Base-by-base conservation (phyloP, 2,329 filamentous ascomycete species). In the Apiospora arundinis region DNA sequence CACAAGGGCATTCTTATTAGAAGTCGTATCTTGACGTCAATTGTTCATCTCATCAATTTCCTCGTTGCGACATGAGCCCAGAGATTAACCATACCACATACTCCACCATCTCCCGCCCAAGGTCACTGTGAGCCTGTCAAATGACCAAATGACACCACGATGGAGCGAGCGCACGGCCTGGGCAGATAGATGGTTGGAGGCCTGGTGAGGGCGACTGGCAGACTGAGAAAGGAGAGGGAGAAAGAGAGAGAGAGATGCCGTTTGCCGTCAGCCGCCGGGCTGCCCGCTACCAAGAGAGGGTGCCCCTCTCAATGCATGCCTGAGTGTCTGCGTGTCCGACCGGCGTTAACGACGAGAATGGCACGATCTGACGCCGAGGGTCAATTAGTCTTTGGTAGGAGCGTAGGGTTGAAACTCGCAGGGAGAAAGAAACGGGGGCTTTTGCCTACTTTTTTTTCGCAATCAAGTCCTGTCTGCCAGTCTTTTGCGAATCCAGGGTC, bases 401-500 rank as follows among this genome's bases (percentile, higher is more conserved):
- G 52, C 25, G 28, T 28, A 28, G 23, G 3, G 14, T 63, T 63
- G 56, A 63, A 63, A 63, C 56, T 32, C 12, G 56, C 28, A 63
- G 56, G 56, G 32, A 63, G 28, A 63, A 63, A 63, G 18, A 40
- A 63, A 40, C n/a, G 56, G 56, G 56, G 56, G 32, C 32, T 0
- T 23, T 12, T 23, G 56, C 56, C 52, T 60, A 23, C 32, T 23
- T 40, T 37, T 37, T 37, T 5, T 8, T n/a, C 18, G 14, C 11
- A 16, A 45, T 45, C 42, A 45, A 45, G 12, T 16, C 42, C 12
- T 45, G 25, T 6, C n/a, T 52, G 14, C 23, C 49, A 28, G 49
- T 52, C 49, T 28, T 25, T 25, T 32, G 65, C 23, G 65, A 67
- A 46, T 68, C 44, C 66, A 68, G 66, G 66, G 67, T 69, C 67